A percentile compares a stretch with the other conserved stretches of the same genome.
Evolutionary conservation across 169 alveolate genomes (phyloP).

Genomic region (Plasmodium gaboni): DNA sequence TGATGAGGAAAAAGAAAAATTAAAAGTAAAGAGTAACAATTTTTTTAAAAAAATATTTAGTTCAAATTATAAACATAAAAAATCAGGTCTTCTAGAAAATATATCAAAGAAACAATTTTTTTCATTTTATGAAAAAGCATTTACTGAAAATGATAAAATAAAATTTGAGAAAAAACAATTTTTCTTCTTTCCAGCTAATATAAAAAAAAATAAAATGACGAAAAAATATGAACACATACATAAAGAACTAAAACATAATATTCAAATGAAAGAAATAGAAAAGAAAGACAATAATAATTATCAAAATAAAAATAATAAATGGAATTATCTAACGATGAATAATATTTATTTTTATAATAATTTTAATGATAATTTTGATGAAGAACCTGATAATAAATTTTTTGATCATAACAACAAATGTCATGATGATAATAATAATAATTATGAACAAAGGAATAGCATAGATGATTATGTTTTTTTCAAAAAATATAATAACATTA

Average conservation of each 20-base stretch:
- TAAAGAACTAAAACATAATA: constrained; percentile 5
- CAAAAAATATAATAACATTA: neutral
- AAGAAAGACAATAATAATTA: neutral
- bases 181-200: constrained; percentile 1
- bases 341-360: constrained; percentile 43
- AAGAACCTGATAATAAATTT: neutral
- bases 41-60: constrained; percentile 42
- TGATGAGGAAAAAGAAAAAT: constrained; percentile 7
- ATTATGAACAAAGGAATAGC: neutral
- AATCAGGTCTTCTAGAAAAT: constrained; percentile 21
- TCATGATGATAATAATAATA: neutral
- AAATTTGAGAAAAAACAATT: constrained; percentile 61
- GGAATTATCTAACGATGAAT: constrained; percentile 24
- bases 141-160: constrained; percentile 33
- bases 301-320: constrained; percentile 2
- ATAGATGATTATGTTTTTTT: neutral
- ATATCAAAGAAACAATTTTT: constrained; percentile 62
- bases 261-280: neutral
- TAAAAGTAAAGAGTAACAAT: constrained; percentile 15
- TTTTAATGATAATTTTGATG: constrained; percentile 41
- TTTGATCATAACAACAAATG: neutral
- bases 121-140: constrained; percentile 41
- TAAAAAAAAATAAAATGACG: neutral
- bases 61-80: constrained; percentile 45
- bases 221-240: neutral